phyloP scores from a whole-genome alignment of 345 rosid genomes.

The Euphorbia peplus region DNA sequence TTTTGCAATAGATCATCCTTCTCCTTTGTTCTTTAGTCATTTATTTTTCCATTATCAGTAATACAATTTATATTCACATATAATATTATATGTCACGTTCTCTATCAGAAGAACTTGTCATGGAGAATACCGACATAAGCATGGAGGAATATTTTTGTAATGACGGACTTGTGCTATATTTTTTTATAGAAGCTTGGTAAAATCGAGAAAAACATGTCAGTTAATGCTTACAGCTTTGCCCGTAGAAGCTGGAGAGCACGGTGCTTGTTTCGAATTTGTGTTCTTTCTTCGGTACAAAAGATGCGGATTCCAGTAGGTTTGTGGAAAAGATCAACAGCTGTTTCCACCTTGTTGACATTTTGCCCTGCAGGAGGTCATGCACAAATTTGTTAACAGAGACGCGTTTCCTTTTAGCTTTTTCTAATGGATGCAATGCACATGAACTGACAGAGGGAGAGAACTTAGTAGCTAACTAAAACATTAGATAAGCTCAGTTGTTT shows the following conservation, averaged over 20 bases:
- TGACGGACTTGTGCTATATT: not conserved
- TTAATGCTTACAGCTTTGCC: slow-evolving; percentile 70
- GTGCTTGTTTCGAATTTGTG: slow-evolving; percentile 68
- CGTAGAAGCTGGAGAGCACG: slow-evolving; percentile 91
- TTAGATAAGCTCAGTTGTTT: slow-evolving; percentile 8
- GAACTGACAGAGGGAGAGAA: not conserved
- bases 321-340: slow-evolving; percentile 88
- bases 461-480: not conserved
- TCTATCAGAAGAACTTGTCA: not conserved
- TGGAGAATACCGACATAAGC: not conserved
- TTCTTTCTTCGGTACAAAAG: slow-evolving; percentile 94
- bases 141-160: not conserved
- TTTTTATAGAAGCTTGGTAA: not conserved
- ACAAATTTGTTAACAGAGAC: slow-evolving; percentile 14
- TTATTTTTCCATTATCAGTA: too few relatives aligned
- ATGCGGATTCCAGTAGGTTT: slow-evolving; percentile 96
- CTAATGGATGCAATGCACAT: not conserved
- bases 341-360: slow-evolving; percentile 97
- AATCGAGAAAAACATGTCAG: slow-evolving; percentile 1
- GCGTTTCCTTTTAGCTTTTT: not conserved
- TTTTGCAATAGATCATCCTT: too few relatives aligned
- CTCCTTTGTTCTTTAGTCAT: too few relatives aligned
- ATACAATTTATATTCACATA: too few relatives aligned
- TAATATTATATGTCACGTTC: too few relatives aligned
- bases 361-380: slow-evolving; percentile 57